Conservation (phyloP, 1,139 yeast species). For the Yarrowia galli region DNA sequence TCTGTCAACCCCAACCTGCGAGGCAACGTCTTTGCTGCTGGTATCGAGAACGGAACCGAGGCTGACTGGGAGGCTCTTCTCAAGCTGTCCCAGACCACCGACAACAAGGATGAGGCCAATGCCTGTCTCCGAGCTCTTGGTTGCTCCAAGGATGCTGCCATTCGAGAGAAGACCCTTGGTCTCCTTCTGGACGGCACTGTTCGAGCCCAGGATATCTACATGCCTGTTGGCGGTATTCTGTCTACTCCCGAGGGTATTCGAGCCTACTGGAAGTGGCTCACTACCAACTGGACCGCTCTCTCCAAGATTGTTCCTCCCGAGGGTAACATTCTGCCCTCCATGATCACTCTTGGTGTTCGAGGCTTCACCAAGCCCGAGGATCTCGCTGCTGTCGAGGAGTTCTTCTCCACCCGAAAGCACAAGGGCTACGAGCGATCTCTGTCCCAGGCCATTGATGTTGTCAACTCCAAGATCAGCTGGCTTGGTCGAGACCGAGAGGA, state of each 20-base stretch:
- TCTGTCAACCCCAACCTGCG: constrained; percentile 86
- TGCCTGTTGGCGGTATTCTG: constrained; percentile 74
- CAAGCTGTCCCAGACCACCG: constrained; percentile 69
- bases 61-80: constrained; percentile 68
- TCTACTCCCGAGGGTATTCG: constrained; percentile 64
- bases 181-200: constrained; percentile 66
- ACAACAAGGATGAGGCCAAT: constrained; percentile 74
- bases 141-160: constrained; percentile 63
- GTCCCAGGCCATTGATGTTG: constrained; percentile 48
- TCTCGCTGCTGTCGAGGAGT: constrained; percentile 56
- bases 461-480: constrained; percentile 48
- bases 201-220: constrained; percentile 74
- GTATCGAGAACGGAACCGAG: constrained; percentile 71
- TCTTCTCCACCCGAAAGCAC: constrained; percentile 64
- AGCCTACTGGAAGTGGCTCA: constrained; percentile 70
- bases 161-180: constrained; percentile 61
- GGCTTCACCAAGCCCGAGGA: constrained; percentile 57
- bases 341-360: constrained; percentile 61
- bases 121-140: constrained; percentile 81
- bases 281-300: constrained; percentile 67
- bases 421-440: constrained; percentile 52
- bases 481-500: constrained; percentile 46
- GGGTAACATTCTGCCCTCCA: constrained; percentile 70
- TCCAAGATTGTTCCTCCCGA: constrained; percentile 71
- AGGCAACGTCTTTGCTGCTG: constrained; percentile 69